Evolutionary conservation across 805 yeast genomes (phyloP), one percentile per base, ranked within the genome.

Genomic region (Gaillardinia entomophila): DNA sequence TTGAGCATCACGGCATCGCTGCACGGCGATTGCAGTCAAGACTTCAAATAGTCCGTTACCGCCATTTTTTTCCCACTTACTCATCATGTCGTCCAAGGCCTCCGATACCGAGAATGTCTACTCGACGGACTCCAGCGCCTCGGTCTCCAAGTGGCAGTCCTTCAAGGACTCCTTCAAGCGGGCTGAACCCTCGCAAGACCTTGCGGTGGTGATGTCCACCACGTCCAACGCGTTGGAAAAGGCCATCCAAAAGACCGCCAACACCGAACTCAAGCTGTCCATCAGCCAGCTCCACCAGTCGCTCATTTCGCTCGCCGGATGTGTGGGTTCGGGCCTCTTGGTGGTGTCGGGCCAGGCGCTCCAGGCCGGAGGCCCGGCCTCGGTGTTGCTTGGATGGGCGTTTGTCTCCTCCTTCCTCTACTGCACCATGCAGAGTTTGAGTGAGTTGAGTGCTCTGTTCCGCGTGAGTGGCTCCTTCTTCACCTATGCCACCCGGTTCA

Each of bases 391-490:
- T n/a, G 66, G 60, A 1, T 65, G 68, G 68, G 58, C 61, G 8
- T 44, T 65, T 14, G 68, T 65, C 6, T 57, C 68, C 3, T 41
- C 55, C 3, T 63, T 62, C 34, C 51, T 65, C 28, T 65, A 65
- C 41, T 61, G 68, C 41, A 62, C 64, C 11, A 64, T 65, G 71
- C 68, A 65, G 37, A 53, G 64, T 20, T 51, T 65, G 24, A 60
- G 66, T 6, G 71, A 65, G 38, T 42, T 65, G 35, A 56, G 59
- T n/a, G 51, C 67, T 8, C 46, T 55, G 10, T 57, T 54, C 34
- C 67, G 69, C 3, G 63, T 64, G 13, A 48, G 58, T 6, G 71
- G 71, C 8, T 57, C 68, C 2, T 64, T 64, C 43, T 64, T 68
- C 8, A 56, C 65, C 3, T 62, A 61, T 34, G 61, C 68, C 23